A percentile compares a stretch with the other conserved stretches of the same genome.
Evolutionary conservation across 2,329 filamentous ascomycete genomes (phyloP).

Genomic region (Mycosphaerella sp.): DNA sequence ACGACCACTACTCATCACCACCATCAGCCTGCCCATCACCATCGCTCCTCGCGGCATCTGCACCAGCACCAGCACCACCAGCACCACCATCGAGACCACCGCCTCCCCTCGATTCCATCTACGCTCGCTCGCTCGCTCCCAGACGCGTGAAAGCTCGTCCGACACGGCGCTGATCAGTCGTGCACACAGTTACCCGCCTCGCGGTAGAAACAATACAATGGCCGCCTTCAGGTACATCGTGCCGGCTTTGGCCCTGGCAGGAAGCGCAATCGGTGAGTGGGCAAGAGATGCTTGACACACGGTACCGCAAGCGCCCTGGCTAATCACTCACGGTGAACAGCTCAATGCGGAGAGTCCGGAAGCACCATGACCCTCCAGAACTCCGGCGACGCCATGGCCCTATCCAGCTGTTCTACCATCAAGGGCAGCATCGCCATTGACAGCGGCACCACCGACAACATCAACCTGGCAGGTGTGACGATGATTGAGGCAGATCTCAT

Average conservation of each 20-base stretch:
- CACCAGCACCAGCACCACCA: neutral
- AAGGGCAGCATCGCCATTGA: slow-evolving; percentile 62
- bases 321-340: slow-evolving; percentile 14
- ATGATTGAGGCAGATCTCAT: slow-evolving; percentile 53
- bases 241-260: slow-evolving; percentile 50
- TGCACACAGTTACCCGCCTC: slow-evolving; percentile 17
- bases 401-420: slow-evolving; percentile 61
- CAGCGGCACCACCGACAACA: slow-evolving; percentile 47
- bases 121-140: neutral
- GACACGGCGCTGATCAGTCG: slow-evolving; percentile 16
- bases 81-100: too few species aligned
- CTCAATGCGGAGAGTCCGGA: slow-evolving; percentile 33
- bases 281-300: slow-evolving; percentile 5
- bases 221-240: slow-evolving; percentile 51
- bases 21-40: slow-evolving; percentile 1
- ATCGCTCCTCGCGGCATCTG: neutral
- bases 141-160: slow-evolving; percentile 6
- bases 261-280: slow-evolving; percentile 46
- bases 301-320: slow-evolving; percentile 15
- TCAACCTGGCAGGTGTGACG: slow-evolving; percentile 58
- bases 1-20: neutral
- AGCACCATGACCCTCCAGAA: slow-evolving; percentile 54
- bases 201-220: slow-evolving; percentile 36
- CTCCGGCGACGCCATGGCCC: slow-evolving; percentile 52
- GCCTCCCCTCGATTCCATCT: neutral